Evolutionary conservation across 352 stramenopile species (phyloP), one percentile per base, ranked within the genome.

Genomic region (Plasmopara halstedii): DNA sequence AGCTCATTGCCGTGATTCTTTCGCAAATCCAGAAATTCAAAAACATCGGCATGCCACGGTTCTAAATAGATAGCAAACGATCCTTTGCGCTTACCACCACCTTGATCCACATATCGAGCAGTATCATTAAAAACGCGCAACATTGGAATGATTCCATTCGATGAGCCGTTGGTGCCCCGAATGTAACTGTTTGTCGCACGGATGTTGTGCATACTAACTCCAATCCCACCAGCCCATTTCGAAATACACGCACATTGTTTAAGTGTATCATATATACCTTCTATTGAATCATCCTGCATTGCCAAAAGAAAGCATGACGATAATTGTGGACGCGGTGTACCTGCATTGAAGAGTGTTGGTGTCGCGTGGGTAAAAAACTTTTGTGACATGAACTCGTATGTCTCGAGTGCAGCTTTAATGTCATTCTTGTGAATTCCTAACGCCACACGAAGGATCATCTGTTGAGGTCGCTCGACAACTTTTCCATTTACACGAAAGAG

Each of bases 71-170:
- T 95, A 14, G 96, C 95, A 61, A 99, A 99, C 14, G 81, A 97
- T 15, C 97, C 97, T 76, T 99, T 99, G 41, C 96, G 79, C 62
- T 99, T 97, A 56, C 95, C 95, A 42, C 95, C 95, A 27, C 95
- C 95, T 70, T 99, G 97, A 72, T 99, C 96, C 38, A 99, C 97
- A 69, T 99, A 99, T 13, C 97, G 83, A 0, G 96, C 96, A 19
- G 97, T 99, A 73, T 99, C 97, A 75, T 99, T 99, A 66, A 99
- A 99, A 34, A 99, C 97, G n/a, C 97, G 82, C 26, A 99, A 75
- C 97, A 99, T 99, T 20, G 97, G 97, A 21, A 99, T 96, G 57
- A 99, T 97, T 11, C 97, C 97, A 57, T 99, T 99, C 19, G 92
- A 98, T 4, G 94, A 96, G 36, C 97, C 96, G 59, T 99, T 99